These are phyloP conservation scores for Cubamyces lactineus DNA, from an alignment of 768 basidiomycete species.

Conservation along the genomic window DNA sequence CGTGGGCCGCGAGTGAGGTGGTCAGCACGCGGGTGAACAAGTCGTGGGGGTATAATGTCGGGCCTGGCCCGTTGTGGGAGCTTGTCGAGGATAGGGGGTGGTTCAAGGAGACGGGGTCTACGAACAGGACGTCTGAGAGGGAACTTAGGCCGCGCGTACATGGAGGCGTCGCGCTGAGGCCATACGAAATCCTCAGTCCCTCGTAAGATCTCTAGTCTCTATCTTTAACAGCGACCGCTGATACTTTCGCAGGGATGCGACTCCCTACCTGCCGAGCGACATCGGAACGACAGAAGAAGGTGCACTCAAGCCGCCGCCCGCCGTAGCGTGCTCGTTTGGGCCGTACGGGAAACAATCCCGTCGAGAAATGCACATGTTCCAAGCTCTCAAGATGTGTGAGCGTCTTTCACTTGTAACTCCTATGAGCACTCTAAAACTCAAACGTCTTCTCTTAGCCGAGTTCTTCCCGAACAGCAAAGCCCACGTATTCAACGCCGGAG, in stretches of 20 bases:
- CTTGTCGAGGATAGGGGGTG: slow-evolving; percentile 76
- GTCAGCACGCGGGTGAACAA: slow-evolving; percentile 64
- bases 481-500: slow-evolving; percentile 84
- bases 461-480: slow-evolving; percentile 61
- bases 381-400: slow-evolving; percentile 59
- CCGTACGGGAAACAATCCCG: slow-evolving; percentile 56
- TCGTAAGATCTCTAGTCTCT: slow-evolving; percentile 12
- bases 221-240: background rate
- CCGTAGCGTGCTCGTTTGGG: slow-evolving; percentile 68
- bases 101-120: slow-evolving; percentile 62
- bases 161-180: slow-evolving; percentile 36
- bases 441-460: slow-evolving; percentile 48
- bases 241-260: slow-evolving; percentile 49
- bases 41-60: slow-evolving; percentile 74
- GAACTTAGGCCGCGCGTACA: slow-evolving; percentile 65
- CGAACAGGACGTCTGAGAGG: slow-evolving; percentile 43
- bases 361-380: slow-evolving; percentile 56
- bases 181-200: slow-evolving; percentile 11
- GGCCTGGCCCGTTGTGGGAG: slow-evolving; percentile 80
- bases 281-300: slow-evolving; percentile 53
- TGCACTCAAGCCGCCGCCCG: slow-evolving; percentile 52
- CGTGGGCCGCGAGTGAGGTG: slow-evolving; percentile 51
- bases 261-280: slow-evolving; percentile 62
- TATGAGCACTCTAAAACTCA: background rate
- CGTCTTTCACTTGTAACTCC: slow-evolving; percentile 23